Base-by-base conservation (phyloP, 805 yeast species). In the Lachancea sp. region DNA sequence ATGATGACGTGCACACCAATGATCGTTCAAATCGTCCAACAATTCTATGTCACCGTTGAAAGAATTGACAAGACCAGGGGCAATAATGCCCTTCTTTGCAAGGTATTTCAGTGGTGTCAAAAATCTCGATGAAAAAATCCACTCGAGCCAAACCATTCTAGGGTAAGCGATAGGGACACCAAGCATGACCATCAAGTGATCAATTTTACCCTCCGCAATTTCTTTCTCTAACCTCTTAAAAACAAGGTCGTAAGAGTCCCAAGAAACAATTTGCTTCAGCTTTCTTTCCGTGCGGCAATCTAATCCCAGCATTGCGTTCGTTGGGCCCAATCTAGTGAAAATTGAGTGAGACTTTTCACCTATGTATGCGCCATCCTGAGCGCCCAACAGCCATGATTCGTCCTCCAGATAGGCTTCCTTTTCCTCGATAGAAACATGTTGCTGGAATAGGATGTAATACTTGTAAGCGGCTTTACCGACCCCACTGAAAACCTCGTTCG, bases 141-240 rank as follows among this genome's bases (percentile, higher is more conserved):
- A 72, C 66, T 93, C 98, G 29, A 88, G 71, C 91, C 95, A 86
- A 2, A 90, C 96, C 59, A 93, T 71, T 52, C 98, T 75, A 2
- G 99, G 98, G 60, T 91, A 91, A 34, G 93, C 85, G 45, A 93
- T 87, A 2, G 99, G 99, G 12, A 91, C 95, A 36, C 98, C 98
- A 41, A 93, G 70, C 79, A 93, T 73, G 1, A 93, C 78, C 52
- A 85, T 69, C 33, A 91, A 55, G 64, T 91, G 99, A 60, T 83
- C 81, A 36, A 85, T 72, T 20, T 77, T 76, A 5, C 74, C 74
- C 6, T 61, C 57, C 2, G 58, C 48, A 4, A 85, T 59, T 61
- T 88, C 96, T 8, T 63, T 47, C 27, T 66, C 56, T 30, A 89
- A 47, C 20, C 96, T 72, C 13, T 70, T 51, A 57, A 90, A 91